A percentile compares a stretch with the other conserved stretches of the same genome.
Evolutionary conservation across 352 stramenopile species (phyloP).

Genomic region (Globisporangium canariense): DNA sequence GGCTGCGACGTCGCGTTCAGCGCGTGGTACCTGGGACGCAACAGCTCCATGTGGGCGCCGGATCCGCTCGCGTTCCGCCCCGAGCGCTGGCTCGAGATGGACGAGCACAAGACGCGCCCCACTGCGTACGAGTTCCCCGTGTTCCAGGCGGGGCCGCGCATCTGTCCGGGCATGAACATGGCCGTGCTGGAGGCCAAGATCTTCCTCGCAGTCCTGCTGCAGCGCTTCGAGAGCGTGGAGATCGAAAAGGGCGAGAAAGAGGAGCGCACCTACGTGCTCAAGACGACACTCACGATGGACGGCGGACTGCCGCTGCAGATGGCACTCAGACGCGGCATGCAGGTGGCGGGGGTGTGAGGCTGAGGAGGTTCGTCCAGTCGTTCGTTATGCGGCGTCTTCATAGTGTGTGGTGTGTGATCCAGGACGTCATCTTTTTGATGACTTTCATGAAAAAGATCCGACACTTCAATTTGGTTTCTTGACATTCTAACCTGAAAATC

Average conservation of each 20-base stretch:
- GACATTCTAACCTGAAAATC: too few relatives aligned
- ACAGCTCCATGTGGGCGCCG: slow-evolving; percentile 25
- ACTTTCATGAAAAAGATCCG: too few relatives aligned
- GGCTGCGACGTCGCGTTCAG: slow-evolving; percentile 65
- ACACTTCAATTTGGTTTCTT: too few relatives aligned
- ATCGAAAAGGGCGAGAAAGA: slow-evolving; percentile 33
- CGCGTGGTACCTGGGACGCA: slow-evolving; percentile 72
- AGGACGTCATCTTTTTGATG: too few relatives aligned
- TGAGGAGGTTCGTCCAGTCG: too few relatives aligned
- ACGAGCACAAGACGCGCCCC: slow-evolving; percentile 27
- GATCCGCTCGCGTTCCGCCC: slow-evolving; percentile 55
- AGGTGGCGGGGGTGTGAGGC: too few relatives aligned
- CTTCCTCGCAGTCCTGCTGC: slow-evolving; percentile 47
- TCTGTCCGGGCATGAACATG: slow-evolving; percentile 21
- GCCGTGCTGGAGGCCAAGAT: slow-evolving; percentile 60
- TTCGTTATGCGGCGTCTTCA: too few relatives aligned
- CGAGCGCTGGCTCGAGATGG: slow-evolving; percentile 63
- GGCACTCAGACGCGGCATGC: not conserved
- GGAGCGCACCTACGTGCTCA: slow-evolving; percentile 50
- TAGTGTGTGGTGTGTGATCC: too few relatives aligned
- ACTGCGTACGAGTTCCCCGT: slow-evolving; percentile 65
- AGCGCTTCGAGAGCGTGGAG: slow-evolving; percentile 31
- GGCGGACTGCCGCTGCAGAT: slow-evolving; percentile 9
- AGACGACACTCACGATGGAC: slow-evolving; percentile 16
- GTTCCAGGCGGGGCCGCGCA: slow-evolving; percentile 66